phyloP scores from a whole-genome alignment of 441 rosid genomes.

The Gossypium gossypioides region DNA sequence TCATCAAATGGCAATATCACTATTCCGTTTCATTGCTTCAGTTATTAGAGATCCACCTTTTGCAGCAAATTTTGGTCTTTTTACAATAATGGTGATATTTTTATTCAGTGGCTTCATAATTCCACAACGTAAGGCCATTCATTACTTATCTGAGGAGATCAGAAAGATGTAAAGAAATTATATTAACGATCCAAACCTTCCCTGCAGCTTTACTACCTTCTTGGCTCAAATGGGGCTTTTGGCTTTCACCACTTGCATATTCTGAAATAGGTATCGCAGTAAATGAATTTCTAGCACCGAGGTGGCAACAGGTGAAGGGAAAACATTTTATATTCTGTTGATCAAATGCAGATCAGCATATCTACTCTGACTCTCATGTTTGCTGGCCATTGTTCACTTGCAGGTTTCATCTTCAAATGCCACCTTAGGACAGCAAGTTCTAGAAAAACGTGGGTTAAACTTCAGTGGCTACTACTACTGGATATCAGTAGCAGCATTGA shows the following conservation, averaged over 20 bases:
- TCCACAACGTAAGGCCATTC: constrained; percentile 22
- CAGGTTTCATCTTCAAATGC: constrained; percentile 23
- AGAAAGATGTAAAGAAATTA: neutral
- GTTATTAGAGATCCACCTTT: constrained; percentile 30
- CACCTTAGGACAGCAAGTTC: constrained; percentile 24
- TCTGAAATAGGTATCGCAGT: constrained; percentile 31
- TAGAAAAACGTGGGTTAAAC: constrained; percentile 25
- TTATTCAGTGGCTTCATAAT: constrained; percentile 35
- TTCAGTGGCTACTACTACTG: constrained; percentile 29
- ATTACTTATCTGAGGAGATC: neutral
- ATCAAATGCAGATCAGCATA: neutral
- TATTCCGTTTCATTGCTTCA: constrained; percentile 49
- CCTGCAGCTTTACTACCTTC: constrained; percentile 33
- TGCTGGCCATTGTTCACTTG: neutral
- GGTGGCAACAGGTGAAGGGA: constrained; percentile 32
- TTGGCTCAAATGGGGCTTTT: constrained; percentile 40
- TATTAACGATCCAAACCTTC: neutral
- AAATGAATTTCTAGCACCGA: constrained; percentile 41
- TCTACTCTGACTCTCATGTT: neutral
- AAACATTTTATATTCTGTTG: neutral
- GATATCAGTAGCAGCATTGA: constrained; percentile 29
- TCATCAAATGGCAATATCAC: constrained; percentile 42
- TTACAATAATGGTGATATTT: neutral
- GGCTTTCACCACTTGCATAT: constrained; percentile 38
- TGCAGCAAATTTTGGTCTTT: constrained; percentile 28